phyloP scores from a whole-genome alignment of 495 filamentous ascomycete genomes.

The Tetracladium setigerum region DNA sequence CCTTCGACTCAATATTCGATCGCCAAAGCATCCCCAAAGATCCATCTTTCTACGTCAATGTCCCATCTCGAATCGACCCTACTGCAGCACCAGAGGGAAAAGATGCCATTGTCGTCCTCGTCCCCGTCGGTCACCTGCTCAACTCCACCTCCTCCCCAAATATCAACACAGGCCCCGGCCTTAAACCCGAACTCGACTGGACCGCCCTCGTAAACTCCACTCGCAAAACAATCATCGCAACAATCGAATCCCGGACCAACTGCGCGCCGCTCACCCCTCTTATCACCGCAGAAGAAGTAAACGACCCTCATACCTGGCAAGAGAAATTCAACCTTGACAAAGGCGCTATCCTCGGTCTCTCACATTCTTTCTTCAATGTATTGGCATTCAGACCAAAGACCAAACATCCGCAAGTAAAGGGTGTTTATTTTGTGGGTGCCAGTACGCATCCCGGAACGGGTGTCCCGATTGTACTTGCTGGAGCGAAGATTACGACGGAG shows the following conservation, averaged over 20 bases:
- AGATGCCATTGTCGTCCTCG: slow-evolving; percentile 56
- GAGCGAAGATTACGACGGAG: slow-evolving; percentile 51
- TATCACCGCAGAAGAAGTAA: slow-evolving; percentile 51
- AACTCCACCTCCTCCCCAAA: slow-evolving; percentile 18
- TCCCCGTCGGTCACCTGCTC: slow-evolving; percentile 56
- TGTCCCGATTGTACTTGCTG: slow-evolving; percentile 60
- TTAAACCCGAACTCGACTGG: slow-evolving; percentile 47
- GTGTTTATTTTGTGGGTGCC: slow-evolving; percentile 60
- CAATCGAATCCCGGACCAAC: slow-evolving; percentile 46
- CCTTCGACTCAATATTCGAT: slow-evolving; percentile 66
- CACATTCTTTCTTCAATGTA: slow-evolving; percentile 66
- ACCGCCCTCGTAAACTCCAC: slow-evolving; percentile 39
- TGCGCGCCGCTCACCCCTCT: slow-evolving; percentile 30
- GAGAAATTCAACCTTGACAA: slow-evolving; percentile 60
- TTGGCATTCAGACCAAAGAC: slow-evolving; percentile 55
- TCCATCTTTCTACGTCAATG: slow-evolving; percentile 68
- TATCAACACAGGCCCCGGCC: slow-evolving; percentile 22
- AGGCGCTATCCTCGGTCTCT: slow-evolving; percentile 60
- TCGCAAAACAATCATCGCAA: slow-evolving; percentile 44
- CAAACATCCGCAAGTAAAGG: slow-evolving; percentile 35
- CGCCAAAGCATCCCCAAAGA: slow-evolving; percentile 51
- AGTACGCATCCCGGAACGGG: slow-evolving; percentile 67
- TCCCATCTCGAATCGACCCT: slow-evolving; percentile 56
- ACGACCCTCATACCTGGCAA: slow-evolving; percentile 55
- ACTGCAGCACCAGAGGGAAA: slow-evolving; percentile 53